Evolutionary conservation across 768 basidiomycete genomes (phyloP).

Genomic region (Exsudoporus frostii): DNA sequence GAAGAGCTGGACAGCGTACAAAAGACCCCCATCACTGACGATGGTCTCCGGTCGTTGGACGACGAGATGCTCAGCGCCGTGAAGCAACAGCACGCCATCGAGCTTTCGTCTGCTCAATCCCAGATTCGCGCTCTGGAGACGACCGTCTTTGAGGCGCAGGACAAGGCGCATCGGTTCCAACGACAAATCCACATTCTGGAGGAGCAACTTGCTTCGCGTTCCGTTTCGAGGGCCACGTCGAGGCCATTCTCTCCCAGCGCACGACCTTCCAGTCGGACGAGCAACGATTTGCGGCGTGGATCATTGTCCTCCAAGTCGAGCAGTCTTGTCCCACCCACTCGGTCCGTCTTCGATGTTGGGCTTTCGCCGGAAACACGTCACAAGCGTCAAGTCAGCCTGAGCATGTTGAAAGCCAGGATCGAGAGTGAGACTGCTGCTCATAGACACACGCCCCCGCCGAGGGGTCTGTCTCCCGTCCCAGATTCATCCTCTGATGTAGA

Average conservation of each 20-base stretch:
- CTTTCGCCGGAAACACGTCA: slow-evolving; percentile 75
- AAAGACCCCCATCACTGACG: slow-evolving; percentile 39
- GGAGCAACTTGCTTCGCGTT: slow-evolving; percentile 54
- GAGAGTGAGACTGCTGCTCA: slow-evolving; percentile 65
- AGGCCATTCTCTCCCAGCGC: slow-evolving; percentile 49
- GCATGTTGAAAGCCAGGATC: slow-evolving; percentile 89
- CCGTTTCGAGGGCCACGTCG: slow-evolving; percentile 40
- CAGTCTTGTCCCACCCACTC: slow-evolving; percentile 38
- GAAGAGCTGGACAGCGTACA: slow-evolving; percentile 61
- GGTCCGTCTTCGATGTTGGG: slow-evolving; percentile 64
- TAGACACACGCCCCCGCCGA: slow-evolving; percentile 49
- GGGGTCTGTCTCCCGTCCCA: slow-evolving; percentile 55
- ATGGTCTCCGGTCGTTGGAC: slow-evolving; percentile 55
- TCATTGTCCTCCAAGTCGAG: slow-evolving; percentile 33
- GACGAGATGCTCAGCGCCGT: slow-evolving; percentile 71
- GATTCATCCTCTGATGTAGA: slow-evolving; percentile 22
- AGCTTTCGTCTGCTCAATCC: slow-evolving; percentile 76
- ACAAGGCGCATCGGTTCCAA: slow-evolving; percentile 61
- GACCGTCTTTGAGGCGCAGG: slow-evolving; percentile 69
- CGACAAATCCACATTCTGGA: slow-evolving; percentile 64
- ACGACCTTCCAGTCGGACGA: slow-evolving; percentile 42
- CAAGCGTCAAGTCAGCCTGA: slow-evolving; percentile 78
- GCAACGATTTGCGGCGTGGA: slow-evolving; percentile 37
- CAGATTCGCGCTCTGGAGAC: slow-evolving; percentile 77
- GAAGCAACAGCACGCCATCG: slow-evolving; percentile 72